These are phyloP conservation scores for Pestalotiopsis sp. DNA, from an alignment of 2,329 filamentous ascomycete genomes.

Conservation along the genomic window DNA sequence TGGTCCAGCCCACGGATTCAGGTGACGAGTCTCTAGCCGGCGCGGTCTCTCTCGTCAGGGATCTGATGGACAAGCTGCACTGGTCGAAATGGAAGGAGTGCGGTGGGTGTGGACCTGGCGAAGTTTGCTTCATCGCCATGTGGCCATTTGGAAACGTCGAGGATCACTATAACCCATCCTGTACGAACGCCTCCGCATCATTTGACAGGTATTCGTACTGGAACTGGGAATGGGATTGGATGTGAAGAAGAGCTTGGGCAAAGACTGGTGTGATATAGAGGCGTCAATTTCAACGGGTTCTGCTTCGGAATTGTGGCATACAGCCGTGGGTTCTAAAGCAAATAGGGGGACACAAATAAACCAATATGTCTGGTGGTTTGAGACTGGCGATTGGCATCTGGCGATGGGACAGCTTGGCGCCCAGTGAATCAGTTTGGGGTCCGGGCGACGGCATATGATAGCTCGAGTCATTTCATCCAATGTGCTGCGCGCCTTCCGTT, in stretches of 20 bases:
- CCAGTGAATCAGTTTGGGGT: no score
- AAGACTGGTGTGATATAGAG: neutral
- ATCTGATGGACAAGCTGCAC: slow-evolving; percentile 30
- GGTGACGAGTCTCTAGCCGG: slow-evolving; percentile 13
- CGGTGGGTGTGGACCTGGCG: slow-evolving; percentile 30
- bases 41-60: slow-evolving; percentile 11
- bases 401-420: no score
- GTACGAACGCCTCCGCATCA: slow-evolving; percentile 18
- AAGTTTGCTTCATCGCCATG: slow-evolving; percentile 42
- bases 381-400: no score
- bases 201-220: neutral
- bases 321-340: no score
- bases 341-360: no score
- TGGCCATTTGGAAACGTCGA: slow-evolving; percentile 37
- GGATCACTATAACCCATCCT: slow-evolving; percentile 33
- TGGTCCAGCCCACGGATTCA: slow-evolving; percentile 23
- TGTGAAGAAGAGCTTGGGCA: neutral
- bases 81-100: slow-evolving; percentile 41
- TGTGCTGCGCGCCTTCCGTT: neutral
- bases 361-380: no score
- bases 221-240: neutral
- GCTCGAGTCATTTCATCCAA: neutral
- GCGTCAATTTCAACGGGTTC: neutral
- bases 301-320: neutral
- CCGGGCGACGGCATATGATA: no score